A percentile compares a stretch with the other conserved stretches of the same genome.
Evolutionary conservation across 2,329 filamentous ascomycete species (phyloP).

Genomic region (Xylaria sp.): DNA sequence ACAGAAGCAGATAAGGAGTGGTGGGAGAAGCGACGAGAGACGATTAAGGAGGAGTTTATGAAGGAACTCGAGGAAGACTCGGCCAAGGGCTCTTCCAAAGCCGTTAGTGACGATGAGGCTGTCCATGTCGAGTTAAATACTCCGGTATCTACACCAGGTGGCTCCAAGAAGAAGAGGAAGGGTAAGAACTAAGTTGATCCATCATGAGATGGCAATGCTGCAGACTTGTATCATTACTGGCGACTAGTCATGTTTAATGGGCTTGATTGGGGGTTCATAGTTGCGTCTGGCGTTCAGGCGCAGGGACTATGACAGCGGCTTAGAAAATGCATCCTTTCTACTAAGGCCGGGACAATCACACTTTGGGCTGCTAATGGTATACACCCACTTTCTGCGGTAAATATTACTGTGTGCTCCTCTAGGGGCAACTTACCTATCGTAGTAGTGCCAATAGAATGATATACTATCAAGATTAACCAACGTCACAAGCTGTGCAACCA

Average conservation of each 20-base stretch:
- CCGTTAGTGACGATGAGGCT: constrained; percentile 74
- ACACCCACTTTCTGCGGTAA: not conserved
- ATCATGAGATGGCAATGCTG: not conserved
- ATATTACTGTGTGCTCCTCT: not conserved
- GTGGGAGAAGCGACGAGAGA: constrained; percentile 87
- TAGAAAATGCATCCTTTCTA: constrained; percentile 33
- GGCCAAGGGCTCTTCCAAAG: constrained; percentile 52
- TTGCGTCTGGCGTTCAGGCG: constrained; percentile 47
- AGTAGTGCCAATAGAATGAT: not conserved
- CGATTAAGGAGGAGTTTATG: constrained; percentile 81
- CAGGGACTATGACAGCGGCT: constrained; percentile 19
- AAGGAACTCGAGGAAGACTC: constrained; percentile 79
- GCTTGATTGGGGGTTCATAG: constrained; percentile 35
- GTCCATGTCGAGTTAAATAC: constrained; percentile 77
- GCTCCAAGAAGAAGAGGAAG: constrained; percentile 69
- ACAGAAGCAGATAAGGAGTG: constrained; percentile 81
- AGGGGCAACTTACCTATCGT: not conserved
- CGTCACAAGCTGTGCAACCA: not conserved
- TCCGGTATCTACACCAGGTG: constrained; percentile 49
- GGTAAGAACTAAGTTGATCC: constrained; percentile 65
- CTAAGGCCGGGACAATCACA: not conserved
- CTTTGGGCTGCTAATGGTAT: constrained; percentile 14
- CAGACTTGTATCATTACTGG: constrained; percentile 35
- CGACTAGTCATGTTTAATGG: constrained; percentile 30
- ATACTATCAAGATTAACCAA: not conserved